Percentiles rank a stretch among this genome's conserved stretches.
Evolutionary conservation across 495 filamentous ascomycete species (phyloP).

Genomic region (Trichoderma erinaceum): DNA sequence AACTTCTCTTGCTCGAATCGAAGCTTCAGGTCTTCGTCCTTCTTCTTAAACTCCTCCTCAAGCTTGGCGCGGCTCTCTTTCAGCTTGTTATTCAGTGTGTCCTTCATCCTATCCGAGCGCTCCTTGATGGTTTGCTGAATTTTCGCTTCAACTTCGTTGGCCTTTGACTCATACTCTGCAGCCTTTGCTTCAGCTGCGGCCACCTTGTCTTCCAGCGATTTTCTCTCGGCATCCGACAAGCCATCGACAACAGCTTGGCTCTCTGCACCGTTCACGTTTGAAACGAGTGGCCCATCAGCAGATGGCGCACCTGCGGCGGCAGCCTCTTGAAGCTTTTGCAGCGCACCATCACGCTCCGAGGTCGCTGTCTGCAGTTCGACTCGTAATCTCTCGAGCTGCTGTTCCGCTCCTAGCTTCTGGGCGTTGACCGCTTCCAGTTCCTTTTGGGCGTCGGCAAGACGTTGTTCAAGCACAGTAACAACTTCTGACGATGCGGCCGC

Average conservation of each 20-base stretch:
- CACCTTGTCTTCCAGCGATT: conserved; percentile 45
- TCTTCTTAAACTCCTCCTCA: conserved; percentile 38
- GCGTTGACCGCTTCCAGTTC: conserved; percentile 39
- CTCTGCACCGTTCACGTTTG: not conserved
- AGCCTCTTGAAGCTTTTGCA: conserved; percentile 21
- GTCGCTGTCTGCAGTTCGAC: conserved; percentile 37
- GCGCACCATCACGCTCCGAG: conserved; percentile 41
- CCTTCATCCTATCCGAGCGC: conserved; percentile 68
- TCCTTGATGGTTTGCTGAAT: conserved; percentile 52
- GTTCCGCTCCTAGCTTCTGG: conserved; percentile 34
- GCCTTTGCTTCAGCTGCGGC: conserved; percentile 40
- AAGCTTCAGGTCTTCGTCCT: conserved; percentile 50
- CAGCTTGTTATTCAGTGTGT: conserved; percentile 61
- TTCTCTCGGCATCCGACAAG: conserved; percentile 46
- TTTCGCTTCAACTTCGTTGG: conserved; percentile 47
- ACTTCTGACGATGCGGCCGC: conserved; percentile 15
- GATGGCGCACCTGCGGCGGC: conserved; percentile 18
- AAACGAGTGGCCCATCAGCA: not conserved
- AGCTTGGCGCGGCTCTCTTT: conserved; percentile 48
- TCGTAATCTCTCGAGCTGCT: conserved; percentile 42
- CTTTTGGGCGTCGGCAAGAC: conserved; percentile 28
- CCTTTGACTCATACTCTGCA: conserved; percentile 51
- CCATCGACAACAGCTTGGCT: conserved; percentile 9
- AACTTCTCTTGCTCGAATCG: conserved; percentile 60
- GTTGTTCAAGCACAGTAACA: conserved; percentile 16